Evolutionary conservation across 176 grass and related monocot genomes (phyloP).

Genomic region (Oryza brachyantha): DNA sequence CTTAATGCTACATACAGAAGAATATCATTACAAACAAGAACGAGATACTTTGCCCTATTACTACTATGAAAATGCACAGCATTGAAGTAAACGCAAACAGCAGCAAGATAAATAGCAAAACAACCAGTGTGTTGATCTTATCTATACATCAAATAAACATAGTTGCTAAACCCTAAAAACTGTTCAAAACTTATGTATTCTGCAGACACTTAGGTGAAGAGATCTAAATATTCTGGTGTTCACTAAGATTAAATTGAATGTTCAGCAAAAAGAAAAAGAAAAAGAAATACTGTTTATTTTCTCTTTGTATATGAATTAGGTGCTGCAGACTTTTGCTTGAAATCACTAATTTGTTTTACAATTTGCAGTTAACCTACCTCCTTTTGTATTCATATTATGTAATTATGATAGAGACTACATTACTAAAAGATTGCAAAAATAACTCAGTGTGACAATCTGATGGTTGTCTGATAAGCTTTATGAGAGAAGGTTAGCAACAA

Average conservation of each 20-base stretch:
- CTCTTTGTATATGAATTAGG: constrained; percentile 10
- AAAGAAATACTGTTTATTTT: constrained; percentile 21
- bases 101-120: constrained; percentile 12
- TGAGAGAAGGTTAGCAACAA: constrained; percentile 10
- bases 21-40: constrained; percentile 4
- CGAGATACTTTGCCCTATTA: not conserved
- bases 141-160: not conserved
- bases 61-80: not conserved
- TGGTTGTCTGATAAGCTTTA: not conserved
- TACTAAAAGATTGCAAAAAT: not conserved
- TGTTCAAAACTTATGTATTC: not conserved
- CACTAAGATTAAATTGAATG: not conserved
- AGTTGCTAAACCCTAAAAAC: constrained; percentile 18
- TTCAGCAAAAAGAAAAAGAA: no score
- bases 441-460: constrained; percentile 1
- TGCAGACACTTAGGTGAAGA: not conserved
- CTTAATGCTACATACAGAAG: constrained; percentile 69
- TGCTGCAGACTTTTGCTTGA: not conserved
- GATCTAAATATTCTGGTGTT: constrained; percentile 2
- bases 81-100: not conserved
- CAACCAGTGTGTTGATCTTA: constrained; percentile 1
- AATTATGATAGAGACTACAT: not conserved
- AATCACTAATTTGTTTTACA: constrained; percentile 15
- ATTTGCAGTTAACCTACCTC: not conserved
- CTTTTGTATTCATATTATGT: not conserved